Conservation (phyloP, 192 early-diverging fungal species). For the Linderina pennispora region DNA sequence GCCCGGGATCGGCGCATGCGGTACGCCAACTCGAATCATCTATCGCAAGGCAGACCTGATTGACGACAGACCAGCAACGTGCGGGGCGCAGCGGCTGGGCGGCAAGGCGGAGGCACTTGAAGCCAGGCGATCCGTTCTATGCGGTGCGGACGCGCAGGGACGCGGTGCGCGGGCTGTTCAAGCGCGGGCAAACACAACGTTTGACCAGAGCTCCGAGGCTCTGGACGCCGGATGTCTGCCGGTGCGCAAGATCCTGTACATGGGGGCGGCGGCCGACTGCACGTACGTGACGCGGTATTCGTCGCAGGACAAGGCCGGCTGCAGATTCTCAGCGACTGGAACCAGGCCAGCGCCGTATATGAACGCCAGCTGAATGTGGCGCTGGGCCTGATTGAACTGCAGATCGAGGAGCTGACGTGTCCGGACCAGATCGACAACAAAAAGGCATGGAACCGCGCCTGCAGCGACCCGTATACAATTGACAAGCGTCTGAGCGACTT, state of each 20-base stretch:
- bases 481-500: constrained; percentile 78
- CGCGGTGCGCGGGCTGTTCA: constrained; percentile 8
- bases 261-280: constrained; percentile 74
- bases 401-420: constrained; percentile 59
- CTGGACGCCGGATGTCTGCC: constrained; percentile 22
- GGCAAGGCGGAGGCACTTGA: constrained; percentile 3
- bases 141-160: not conserved
- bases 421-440: constrained; percentile 32
- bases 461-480: constrained; percentile 62
- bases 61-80: constrained; percentile 4
- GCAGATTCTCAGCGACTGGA: constrained; percentile 80
- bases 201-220: constrained; percentile 18
- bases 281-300: constrained; percentile 56
- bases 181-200: constrained; percentile 14
- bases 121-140: constrained; percentile 9
- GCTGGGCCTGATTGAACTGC: constrained; percentile 73
- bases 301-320: constrained; percentile 51
- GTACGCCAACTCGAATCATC: constrained; percentile 46
- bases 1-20: constrained; percentile 14
- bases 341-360: constrained; percentile 74
- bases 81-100: constrained; percentile 20
- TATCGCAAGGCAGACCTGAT: constrained; percentile 60
- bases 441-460: constrained; percentile 73
- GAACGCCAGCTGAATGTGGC: constrained; percentile 82
- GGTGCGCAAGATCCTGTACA: constrained; percentile 37